Evolutionary conservation across 164 flowering plant species (phyloP), one percentile per base, ranked within the genome.

Genomic region (Chloranthus sessilifolius): DNA sequence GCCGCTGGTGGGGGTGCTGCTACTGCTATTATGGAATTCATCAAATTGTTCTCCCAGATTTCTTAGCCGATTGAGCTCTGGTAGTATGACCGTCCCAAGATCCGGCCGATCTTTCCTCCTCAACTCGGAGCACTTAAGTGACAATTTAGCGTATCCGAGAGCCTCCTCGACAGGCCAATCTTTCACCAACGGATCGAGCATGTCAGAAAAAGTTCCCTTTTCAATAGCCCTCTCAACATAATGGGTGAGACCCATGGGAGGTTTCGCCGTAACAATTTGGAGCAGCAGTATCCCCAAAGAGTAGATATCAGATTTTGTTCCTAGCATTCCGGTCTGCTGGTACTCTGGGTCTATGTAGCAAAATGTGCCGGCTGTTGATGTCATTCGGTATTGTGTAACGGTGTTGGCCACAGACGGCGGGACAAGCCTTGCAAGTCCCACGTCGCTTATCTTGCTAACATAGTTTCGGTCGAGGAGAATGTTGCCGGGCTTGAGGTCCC

Each of bases 341-440:
- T 85, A 85, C 74, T 85, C 95, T 24, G 95, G 95, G 58, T 85
- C 95, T 8, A 85, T 85, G 63, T 82, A 85, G 64, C 87, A 82
- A 52, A 85, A 85, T 14, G 95, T 85, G 23, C 95, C 95, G 2
- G 88, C 95, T 0, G 95, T 77, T 5, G 84, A 66, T 4, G 94
- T 85, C 79, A 85, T 66, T 61, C 70, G 86, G 53, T 74, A 80
- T 39, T 82, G 95, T 38, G 89, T 85, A 43, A 80, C 81, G 29
- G 43, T 63, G 53, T 85, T 74, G 1, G 83, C 87, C 12, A 80
- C 69, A 1, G 81, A 73, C 4, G 83, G 78, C 2, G 95, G 89
- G 40, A 82, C 85, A 35, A 85, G 59, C 27, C 89, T 59, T 1
- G 89, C 82, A 0, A 85, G 72, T 17, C 95, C 95, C 20, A 85